Evolutionary conservation across 1,284 basidiomycete genomes (phyloP), one percentile per base, ranked within the genome.

Genomic region (Sporisorium exsertum): DNA sequence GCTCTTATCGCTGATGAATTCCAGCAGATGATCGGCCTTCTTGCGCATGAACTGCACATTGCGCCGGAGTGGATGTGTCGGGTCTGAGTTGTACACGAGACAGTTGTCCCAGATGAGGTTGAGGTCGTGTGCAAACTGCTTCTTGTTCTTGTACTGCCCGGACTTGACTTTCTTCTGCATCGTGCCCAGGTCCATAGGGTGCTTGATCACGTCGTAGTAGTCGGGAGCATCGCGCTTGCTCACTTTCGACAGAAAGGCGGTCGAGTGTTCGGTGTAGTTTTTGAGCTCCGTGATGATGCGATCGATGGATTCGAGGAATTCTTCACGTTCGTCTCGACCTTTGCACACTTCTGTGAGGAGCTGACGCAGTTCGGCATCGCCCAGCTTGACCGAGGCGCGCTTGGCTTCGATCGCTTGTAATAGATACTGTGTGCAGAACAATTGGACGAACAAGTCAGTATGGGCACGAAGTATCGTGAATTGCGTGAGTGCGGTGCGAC

Each of bases 91-190:
- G 87, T 98, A 99, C 13, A 89, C 90, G 78, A 93, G 89, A 86
- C 96, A 98, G 81, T 99, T 99, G 59, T 91, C 91, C 96, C 96
- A 99, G 79, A 99, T 98, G 70, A 97, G 89, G 79, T 96, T 93
- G 49, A 99, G 88, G 86, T 99, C 97, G 70, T 92, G 91, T 72
- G 92, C 91, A 86, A 99, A 99, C 81, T 96, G 93, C 69, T 90
- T 89, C 87, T 99, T 98, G 59, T 91, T 93, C 87, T 95, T 96
- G 90, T 97, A 98, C 64, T 80, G 77, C 5, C 93, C 93, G 55
- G 89, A 87, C 87, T 96, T 97, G 84, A 97, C 91, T 87, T 96
- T 96, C 88, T 91, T 93, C 64, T 92, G 88, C 90, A 99, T 94
- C 0, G 94, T 93, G 71, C 91, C 91, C 52, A 98, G 88, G 87